Evolutionary conservation across 805 yeast species (phyloP).

Genomic region (Candida vartiovaarae): DNA sequence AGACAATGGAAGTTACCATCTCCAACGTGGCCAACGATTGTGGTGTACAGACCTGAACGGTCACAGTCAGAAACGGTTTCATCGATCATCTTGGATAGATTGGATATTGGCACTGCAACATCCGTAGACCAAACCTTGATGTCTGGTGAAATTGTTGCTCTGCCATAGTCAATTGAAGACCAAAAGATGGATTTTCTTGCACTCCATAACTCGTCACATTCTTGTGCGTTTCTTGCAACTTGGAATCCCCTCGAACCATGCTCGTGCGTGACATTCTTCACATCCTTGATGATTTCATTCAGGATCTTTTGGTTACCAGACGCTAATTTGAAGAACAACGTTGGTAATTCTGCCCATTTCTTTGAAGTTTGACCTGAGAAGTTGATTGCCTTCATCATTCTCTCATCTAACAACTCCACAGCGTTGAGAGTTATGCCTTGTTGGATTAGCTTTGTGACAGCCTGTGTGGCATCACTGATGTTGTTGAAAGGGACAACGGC

Average conservation of each 20-base stretch:
- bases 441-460: slow-evolving; percentile 55
- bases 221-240: slow-evolving; percentile 50
- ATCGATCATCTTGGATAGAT: slow-evolving; percentile 52
- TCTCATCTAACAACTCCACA: slow-evolving; percentile 64
- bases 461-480: slow-evolving; percentile 62
- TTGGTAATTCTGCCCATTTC: slow-evolving; percentile 51
- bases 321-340: slow-evolving; percentile 58
- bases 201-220: slow-evolving; percentile 60
- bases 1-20: slow-evolving; percentile 77
- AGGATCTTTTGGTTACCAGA: slow-evolving; percentile 35
- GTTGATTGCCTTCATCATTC: slow-evolving; percentile 62
- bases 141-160: slow-evolving; percentile 32
- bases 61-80: slow-evolving; percentile 55
- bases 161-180: slow-evolving; percentile 62
- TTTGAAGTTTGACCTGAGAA: slow-evolving; percentile 45
- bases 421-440: slow-evolving; percentile 64
- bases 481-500: slow-evolving; percentile 62
- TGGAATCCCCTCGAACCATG: slow-evolving; percentile 49
- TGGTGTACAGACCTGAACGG: slow-evolving; percentile 43
- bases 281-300: slow-evolving; percentile 37
- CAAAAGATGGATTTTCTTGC: slow-evolving; percentile 71
- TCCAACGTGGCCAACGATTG: slow-evolving; percentile 76
- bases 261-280: slow-evolving; percentile 40
- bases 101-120: slow-evolving; percentile 74
- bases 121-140: slow-evolving; percentile 69